phyloP scores from a whole-genome alignment of 352 stramenopile genomes.

The Lagenidium giganteum region DNA sequence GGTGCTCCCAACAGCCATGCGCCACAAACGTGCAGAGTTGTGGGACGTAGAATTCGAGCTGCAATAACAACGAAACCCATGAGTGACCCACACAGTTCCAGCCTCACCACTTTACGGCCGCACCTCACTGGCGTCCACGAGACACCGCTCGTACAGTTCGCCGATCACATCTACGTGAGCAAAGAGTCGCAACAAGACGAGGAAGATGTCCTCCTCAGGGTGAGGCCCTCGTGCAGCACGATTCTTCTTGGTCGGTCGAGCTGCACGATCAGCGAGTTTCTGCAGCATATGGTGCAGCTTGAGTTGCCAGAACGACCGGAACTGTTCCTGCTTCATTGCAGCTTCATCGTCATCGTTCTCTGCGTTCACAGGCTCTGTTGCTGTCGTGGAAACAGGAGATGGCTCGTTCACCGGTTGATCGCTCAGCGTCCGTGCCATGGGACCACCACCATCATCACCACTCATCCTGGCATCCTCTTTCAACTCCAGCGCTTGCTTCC shows the following conservation, averaged over 20 bases:
- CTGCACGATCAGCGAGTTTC: slow-evolving; percentile 27
- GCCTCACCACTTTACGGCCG: neutral
- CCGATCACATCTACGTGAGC: slow-evolving; percentile 79
- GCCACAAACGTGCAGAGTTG: slow-evolving; percentile 85
- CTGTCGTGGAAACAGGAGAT: too few species aligned
- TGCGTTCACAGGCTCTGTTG: too few species aligned
- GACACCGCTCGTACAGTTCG: slow-evolving; percentile 67
- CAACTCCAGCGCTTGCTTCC: too few species aligned
- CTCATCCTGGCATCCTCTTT: too few species aligned
- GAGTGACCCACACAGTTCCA: slow-evolving; percentile 1
- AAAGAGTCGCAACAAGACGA: slow-evolving; percentile 74
- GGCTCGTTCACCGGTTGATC: too few species aligned
- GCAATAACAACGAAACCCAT: neutral
- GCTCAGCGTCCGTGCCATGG: too few species aligned
- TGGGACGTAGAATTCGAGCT: slow-evolving; percentile 89
- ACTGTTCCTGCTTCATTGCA: too few species aligned
- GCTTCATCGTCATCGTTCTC: too few species aligned
- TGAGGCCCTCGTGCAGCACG: too few species aligned
- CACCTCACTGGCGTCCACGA: slow-evolving; percentile 44
- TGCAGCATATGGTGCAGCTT: slow-evolving; percentile 66
- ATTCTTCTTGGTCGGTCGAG: too few species aligned
- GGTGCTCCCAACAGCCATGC: slow-evolving; percentile 80
- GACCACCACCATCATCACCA: too few species aligned
- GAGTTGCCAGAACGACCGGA: slow-evolving; percentile 80
- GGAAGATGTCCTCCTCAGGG: slow-evolving; percentile 49